Percentiles rank a stretch among this genome's conserved stretches.
phyloP scores from a whole-genome alignment of 2,329 filamentous ascomycete species.

The Colletotrichum filicis region DNA sequence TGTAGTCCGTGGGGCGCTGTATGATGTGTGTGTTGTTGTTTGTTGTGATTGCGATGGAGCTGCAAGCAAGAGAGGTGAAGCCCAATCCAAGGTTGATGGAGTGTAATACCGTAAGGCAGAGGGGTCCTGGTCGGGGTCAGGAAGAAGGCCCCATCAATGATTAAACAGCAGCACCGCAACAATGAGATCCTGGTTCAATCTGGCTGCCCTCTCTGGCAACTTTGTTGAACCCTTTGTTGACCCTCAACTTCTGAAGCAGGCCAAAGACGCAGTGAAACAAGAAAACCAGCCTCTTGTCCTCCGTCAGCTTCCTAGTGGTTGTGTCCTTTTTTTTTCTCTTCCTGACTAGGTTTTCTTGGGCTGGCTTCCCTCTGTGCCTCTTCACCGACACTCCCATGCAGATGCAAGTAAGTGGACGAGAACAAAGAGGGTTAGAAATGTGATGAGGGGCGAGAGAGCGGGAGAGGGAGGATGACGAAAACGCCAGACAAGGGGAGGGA shows the following conservation, averaged over 20 bases:
- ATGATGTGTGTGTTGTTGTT: constrained; percentile 19
- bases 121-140: constrained; percentile 10
- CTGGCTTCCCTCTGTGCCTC: not conserved
- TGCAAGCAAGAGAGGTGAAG: constrained; percentile 10
- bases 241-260: not conserved
- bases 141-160: not conserved
- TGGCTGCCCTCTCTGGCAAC: not conserved
- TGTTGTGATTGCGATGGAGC: constrained; percentile 12
- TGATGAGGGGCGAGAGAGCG: constrained; percentile 7
- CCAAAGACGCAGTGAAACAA: constrained; percentile 12
- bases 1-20: constrained; percentile 23
- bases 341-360: not conserved
- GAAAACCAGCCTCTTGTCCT: not conserved
- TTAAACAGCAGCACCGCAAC: not conserved
- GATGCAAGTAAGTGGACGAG: not conserved
- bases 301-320: not conserved
- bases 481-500: constrained; percentile 17
- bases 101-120: constrained; percentile 5
- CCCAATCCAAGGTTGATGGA: constrained; percentile 2
- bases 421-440: constrained; percentile 2
- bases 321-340: not conserved
- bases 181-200: not conserved
- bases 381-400: constrained; percentile 14
- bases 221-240: constrained; percentile 30
- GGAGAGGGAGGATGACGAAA: constrained; percentile 33